Conservation (phyloP, 2,329 filamentous ascomycete genomes). For the Calonectria henricotiae region DNA sequence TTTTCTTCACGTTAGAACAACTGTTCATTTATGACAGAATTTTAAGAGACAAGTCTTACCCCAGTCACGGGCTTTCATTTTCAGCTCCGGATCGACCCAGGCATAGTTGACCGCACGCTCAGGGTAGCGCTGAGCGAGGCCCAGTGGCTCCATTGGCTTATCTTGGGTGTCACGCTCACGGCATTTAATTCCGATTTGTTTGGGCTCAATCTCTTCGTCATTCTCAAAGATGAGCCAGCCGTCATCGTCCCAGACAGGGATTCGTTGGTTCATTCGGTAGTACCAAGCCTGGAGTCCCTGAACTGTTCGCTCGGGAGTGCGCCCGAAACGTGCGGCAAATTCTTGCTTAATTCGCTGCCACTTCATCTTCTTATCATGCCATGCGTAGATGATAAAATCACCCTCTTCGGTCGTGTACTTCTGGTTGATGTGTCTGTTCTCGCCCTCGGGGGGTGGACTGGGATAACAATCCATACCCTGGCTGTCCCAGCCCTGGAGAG, state of each 20-base stretch:
- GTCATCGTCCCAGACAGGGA: constrained; percentile 61
- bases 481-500: constrained; percentile 42
- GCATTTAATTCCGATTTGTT: constrained; percentile 60
- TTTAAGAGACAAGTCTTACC: constrained; percentile 57
- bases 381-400: constrained; percentile 64
- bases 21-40: neutral
- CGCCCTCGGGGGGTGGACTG: constrained; percentile 58
- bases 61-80: constrained; percentile 59
- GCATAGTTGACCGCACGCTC: constrained; percentile 64
- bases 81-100: constrained; percentile 63
- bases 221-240: constrained; percentile 61
- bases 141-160: constrained; percentile 58
- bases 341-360: constrained; percentile 62
- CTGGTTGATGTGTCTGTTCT: constrained; percentile 62
- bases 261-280: constrained; percentile 63
- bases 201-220: constrained; percentile 59
- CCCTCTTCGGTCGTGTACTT: constrained; percentile 64
- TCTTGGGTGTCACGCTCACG: constrained; percentile 59
- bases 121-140: constrained; percentile 64
- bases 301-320: constrained; percentile 59
- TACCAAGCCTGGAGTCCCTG: constrained; percentile 64
- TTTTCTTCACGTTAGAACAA: constrained; percentile 42
- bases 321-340: constrained; percentile 60
- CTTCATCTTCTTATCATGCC: constrained; percentile 63
- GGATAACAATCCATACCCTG: constrained; percentile 54